Evolutionary conservation across 2,329 filamentous ascomycete genomes (phyloP).

Genomic region (Graphiopsis chlorocephala): DNA sequence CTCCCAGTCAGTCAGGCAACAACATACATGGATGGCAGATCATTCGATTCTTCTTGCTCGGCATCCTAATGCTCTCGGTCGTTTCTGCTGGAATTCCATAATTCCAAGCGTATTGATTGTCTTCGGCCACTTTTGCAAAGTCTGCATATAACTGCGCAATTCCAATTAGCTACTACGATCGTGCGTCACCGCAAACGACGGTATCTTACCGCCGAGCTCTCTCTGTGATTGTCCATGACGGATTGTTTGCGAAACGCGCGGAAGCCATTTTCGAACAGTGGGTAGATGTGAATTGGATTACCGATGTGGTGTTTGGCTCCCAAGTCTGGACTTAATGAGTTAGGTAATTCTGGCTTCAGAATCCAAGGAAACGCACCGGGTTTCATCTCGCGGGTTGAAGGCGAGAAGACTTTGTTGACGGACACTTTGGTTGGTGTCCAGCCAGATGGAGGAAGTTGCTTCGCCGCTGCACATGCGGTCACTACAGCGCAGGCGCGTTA

Average conservation of each 20-base stretch:
- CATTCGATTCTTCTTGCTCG: constrained; percentile 60
- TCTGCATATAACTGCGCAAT: constrained; percentile 52
- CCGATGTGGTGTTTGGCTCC: constrained; percentile 59
- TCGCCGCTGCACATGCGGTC: constrained; percentile 51
- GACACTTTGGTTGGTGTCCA: constrained; percentile 54
- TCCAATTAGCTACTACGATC: not conserved
- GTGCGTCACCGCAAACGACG: not conserved
- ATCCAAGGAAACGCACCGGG: constrained; percentile 21
- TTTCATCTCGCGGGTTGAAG: constrained; percentile 46
- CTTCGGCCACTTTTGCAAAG: constrained; percentile 57
- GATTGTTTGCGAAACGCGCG: constrained; percentile 57
- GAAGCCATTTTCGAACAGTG: constrained; percentile 64
- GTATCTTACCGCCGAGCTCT: constrained; percentile 47
- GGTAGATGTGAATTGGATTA: constrained; percentile 65
- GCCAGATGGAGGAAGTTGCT: constrained; percentile 56
- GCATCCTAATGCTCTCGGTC: constrained; percentile 52
- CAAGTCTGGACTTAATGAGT: constrained; percentile 42
- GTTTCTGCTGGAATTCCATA: constrained; percentile 48
- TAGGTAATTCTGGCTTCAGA: constrained; percentile 11
- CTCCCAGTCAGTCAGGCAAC: not conserved
- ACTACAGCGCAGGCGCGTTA: constrained; percentile 37
- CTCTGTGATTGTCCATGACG: constrained; percentile 54
- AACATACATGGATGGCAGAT: constrained; percentile 64
- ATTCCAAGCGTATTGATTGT: constrained; percentile 58
- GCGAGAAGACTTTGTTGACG: constrained; percentile 50